Conservation (phyloP, 495 filamentous ascomycete genomes). For the Pseudomonodictys pantanalensis region DNA sequence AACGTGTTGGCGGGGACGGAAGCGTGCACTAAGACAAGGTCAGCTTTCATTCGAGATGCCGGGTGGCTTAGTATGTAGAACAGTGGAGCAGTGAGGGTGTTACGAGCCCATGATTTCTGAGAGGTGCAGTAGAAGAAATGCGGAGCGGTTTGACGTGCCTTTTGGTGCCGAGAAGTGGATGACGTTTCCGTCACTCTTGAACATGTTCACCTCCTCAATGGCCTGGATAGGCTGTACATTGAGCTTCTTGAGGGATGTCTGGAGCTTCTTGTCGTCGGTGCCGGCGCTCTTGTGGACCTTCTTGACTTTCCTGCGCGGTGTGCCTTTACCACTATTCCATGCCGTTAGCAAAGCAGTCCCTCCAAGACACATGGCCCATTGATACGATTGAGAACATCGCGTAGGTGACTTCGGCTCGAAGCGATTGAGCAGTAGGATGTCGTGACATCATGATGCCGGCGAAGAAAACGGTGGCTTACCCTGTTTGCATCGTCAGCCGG, state of each 20-base stretch:
- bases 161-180: constrained; percentile 98
- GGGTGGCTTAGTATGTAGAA: too few species aligned
- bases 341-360: constrained; percentile 20
- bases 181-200: constrained; percentile 99
- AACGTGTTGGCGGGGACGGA: constrained; percentile 96
- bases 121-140: not conserved
- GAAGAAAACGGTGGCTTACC: constrained; percentile 14
- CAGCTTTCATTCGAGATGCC: not conserved
- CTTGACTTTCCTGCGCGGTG: constrained; percentile 96
- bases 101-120: too few species aligned
- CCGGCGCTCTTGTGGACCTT: constrained; percentile 86
- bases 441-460: not conserved
- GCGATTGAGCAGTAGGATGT: not conserved
- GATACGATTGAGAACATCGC: not conserved
- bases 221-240: constrained; percentile 75
- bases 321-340: constrained; percentile 84
- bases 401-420: not conserved
- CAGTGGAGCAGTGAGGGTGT: too few species aligned
- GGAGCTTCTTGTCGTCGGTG: constrained; percentile 99
- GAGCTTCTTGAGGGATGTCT: constrained; percentile 60
- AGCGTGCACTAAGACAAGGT: constrained; percentile 74
- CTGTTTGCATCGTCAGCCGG: constrained; percentile 20
- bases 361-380: not conserved
- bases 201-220: constrained; percentile 99
- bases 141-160: constrained; percentile 58